Evolutionary conservation across 2,329 filamentous ascomycete species (phyloP).

Genomic region (Tolypocladium cylindrosporum): DNA sequence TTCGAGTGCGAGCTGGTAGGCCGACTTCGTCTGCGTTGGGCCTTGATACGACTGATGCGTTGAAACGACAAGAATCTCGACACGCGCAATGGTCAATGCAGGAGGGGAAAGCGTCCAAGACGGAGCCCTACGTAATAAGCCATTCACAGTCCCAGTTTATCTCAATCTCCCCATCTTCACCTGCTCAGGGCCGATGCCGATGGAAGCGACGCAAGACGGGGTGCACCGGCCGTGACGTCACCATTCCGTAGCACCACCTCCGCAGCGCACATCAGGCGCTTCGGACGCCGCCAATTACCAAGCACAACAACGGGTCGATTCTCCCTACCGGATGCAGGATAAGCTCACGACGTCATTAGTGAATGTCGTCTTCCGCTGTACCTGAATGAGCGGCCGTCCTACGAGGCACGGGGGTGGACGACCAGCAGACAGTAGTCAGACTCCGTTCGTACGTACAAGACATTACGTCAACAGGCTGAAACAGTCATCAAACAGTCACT

Average conservation of each 20-base stretch:
- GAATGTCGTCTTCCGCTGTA: neutral
- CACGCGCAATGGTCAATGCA: neutral
- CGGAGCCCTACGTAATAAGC: neutral
- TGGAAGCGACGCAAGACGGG: neutral
- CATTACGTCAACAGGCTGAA: neutral
- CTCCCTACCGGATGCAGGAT: neutral
- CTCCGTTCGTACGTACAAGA: neutral
- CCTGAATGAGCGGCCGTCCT: neutral
- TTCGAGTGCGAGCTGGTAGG: neutral
- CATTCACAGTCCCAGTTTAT: neutral
- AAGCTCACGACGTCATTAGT: neutral
- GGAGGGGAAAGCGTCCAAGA: neutral
- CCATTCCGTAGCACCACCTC: neutral
- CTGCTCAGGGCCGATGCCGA: neutral
- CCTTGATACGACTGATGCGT: neutral
- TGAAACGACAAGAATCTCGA: neutral
- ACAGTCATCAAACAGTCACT: neutral
- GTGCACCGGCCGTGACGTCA: conserved; percentile 3
- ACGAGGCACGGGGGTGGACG: neutral
- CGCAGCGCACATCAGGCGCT: neutral
- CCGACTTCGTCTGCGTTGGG: neutral
- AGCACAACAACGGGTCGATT: neutral
- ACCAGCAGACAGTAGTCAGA: neutral
- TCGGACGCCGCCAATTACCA: neutral
- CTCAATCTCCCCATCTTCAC: neutral